Evolutionary conservation across 208 protist genomes (phyloP).

Genomic region (Trypanosoma grayi): DNA sequence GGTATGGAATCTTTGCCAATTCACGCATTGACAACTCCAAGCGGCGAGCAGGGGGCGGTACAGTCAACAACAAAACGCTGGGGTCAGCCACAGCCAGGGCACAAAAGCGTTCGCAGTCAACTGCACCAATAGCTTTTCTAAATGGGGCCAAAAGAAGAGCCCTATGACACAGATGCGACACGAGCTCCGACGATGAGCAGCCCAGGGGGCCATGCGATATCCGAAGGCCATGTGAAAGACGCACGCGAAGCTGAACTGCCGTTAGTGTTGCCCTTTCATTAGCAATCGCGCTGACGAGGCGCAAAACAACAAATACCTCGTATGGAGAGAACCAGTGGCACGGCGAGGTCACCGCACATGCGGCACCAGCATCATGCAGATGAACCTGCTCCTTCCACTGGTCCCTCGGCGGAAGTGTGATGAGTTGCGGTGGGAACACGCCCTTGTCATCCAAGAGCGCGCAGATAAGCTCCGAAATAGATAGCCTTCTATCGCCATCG

Average conservation of each 20-base stretch:
- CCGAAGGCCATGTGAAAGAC: not conserved
- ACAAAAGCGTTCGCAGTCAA: constrained; percentile 4
- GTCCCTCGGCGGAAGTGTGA: not conserved
- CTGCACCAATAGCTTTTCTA: not conserved
- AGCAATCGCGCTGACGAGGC: not conserved
- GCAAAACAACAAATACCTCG: not conserved
- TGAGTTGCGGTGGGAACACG: constrained; percentile 10
- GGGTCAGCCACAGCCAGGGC: not conserved
- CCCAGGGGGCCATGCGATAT: not conserved
- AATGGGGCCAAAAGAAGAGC: constrained; percentile 6
- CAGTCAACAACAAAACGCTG: not conserved
- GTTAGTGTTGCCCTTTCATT: not conserved
- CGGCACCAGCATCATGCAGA: not conserved
- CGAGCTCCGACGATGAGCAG: not conserved
- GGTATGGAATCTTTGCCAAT: constrained; percentile 1
- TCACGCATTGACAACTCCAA: constrained; percentile 8
- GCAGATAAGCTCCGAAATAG: constrained; percentile 17
- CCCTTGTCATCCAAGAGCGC: constrained; percentile 14
- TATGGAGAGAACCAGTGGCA: not conserved
- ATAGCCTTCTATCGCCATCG: constrained; percentile 14
- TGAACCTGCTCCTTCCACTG: not conserved
- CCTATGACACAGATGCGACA: not conserved
- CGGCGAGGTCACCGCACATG: not conserved
- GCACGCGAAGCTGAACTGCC: not conserved
- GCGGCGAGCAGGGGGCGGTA: not conserved